Evolutionary conservation across 1,284 basidiomycete species (phyloP), one percentile per base, ranked within the genome.

Genomic region (Dichomitus squalens): DNA sequence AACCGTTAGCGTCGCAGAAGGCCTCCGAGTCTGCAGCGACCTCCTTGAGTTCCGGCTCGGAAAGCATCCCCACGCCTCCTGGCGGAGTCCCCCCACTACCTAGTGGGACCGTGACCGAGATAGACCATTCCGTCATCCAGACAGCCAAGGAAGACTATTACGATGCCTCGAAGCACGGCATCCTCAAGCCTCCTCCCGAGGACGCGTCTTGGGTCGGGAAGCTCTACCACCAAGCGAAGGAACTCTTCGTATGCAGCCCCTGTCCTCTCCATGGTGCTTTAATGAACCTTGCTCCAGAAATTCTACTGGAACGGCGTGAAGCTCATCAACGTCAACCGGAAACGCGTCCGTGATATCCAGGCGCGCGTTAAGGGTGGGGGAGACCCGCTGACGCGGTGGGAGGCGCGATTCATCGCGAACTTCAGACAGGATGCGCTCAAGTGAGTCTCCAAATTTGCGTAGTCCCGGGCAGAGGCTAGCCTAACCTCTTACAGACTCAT

Each of bases 261-360:
- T 11, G 5, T 35, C 14, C 11, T 35, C 18, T 41, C 5, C 38
- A 4, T 4, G 7, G 41, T 16, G 35, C 46, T 39, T 38, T 54
- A 34, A 38, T 63, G 60, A 61, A 67, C 49, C 21, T 49, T 47
- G 44, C 18, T 53, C 7, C 62, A 90, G 86, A 92, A 90, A 89
- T 92, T 92, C 70, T 92, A 93, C 71, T 84, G 75, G 64, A 78
- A 83, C 33, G 91, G 90, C 33, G 74, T 90, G 58, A 90, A 86
- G 72, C 77, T 87, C 52, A 84, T 93, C 61, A 81, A 83, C 66
- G 78, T 78, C 39, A 82, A 91, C 61, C 76, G 83, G 21, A 76
- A 76, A 61, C 79, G 83, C 49, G 83, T 79, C 14, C 72, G 73
- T 11, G 75, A 72, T 8, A 89, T 93, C 49, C 74, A 71, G 29